phyloP scores from a whole-genome alignment of 2,329 filamentous ascomycete genomes.

The Neophaeococcomyces aloes region DNA sequence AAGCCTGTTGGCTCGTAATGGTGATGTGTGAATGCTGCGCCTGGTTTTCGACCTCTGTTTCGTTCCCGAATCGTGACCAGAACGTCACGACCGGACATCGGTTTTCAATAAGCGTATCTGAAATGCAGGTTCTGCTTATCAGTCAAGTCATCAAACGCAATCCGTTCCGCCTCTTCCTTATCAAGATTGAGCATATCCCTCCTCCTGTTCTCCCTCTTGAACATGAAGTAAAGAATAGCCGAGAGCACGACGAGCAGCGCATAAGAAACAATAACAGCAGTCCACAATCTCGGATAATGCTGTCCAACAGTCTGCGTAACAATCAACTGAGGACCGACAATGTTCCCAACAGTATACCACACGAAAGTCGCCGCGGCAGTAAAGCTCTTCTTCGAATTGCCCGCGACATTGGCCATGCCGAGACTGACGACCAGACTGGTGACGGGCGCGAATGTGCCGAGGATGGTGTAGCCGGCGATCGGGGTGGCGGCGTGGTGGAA shows the following conservation, averaged over 20 bases:
- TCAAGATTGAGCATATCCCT: slow-evolving; percentile 42
- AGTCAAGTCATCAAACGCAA: slow-evolving; percentile 58
- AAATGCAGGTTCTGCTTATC: slow-evolving; percentile 61
- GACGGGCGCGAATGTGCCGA: slow-evolving; percentile 61
- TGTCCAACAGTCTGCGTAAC: slow-evolving; percentile 52
- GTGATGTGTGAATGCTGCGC: too few species aligned
- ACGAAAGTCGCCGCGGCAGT: slow-evolving; percentile 66
- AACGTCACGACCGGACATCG: neutral
- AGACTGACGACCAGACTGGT: slow-evolving; percentile 52
- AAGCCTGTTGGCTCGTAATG: too few species aligned
- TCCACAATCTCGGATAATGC: slow-evolving; percentile 64
- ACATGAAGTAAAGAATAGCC: slow-evolving; percentile 46
- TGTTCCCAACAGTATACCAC: slow-evolving; percentile 66
- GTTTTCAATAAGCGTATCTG: slow-evolving; percentile 43
- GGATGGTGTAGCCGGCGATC: slow-evolving; percentile 60
- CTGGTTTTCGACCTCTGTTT: too few species aligned
- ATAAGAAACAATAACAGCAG: slow-evolving; percentile 56
- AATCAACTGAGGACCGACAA: slow-evolving; percentile 63
- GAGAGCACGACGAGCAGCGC: slow-evolving; percentile 55
- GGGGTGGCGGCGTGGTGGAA: slow-evolving; percentile 53
- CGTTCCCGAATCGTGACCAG: too few species aligned
- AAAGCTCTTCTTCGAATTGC: slow-evolving; percentile 67
- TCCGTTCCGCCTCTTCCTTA: slow-evolving; percentile 51
- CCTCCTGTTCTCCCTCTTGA: slow-evolving; percentile 48
- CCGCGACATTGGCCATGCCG: slow-evolving; percentile 59